Base-by-base conservation (phyloP, 2,329 filamentous ascomycete genomes). In the Talaromyces pinophilus region DNA sequence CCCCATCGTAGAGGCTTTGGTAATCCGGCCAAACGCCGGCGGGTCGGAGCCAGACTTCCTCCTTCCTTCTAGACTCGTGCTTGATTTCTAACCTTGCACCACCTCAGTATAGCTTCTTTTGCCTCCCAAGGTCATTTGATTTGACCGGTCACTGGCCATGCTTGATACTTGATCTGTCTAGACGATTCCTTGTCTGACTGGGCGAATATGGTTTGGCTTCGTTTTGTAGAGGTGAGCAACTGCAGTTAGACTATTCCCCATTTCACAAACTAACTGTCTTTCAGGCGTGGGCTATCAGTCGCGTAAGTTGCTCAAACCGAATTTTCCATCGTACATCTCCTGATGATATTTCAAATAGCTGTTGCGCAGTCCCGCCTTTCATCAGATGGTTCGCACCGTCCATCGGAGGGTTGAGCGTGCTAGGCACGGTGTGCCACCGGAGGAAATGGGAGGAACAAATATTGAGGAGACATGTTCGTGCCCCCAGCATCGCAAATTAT, bases 371-470 rank as follows among this genome's bases (percentile, higher is more conserved):
- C 79, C 78, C 10, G 69, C 75, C 61, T 82, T 82, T 68, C 80
- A 81, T 70, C 74, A 77, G 46, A 75, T 78, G 70, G 81, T 82
- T 54, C 78, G 79, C 33, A 74, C 72, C 64, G 75, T 82, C 25
- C 79, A 82, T 70, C 77, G 78, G 61, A 77, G 72, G 57, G 71
- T 82, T 25, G 78, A 81, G 69, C 75, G 77, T 63, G 42, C 80
- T 22, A 77, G 76, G 65, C 75, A 82, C 69, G 80, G 80, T 40
- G 73, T 77, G 57, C 76, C 79, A 61, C 77, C 77, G 19, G 79
- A 81, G 67, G 77, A 81, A 64, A 78, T 79, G 73, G 78, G 79
- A 67, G 78, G 78, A 55, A 81, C 80, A 46, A 74, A 78, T 13
- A 71, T 78, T n/a, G 76, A 80, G 30, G 72, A 75, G 65, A 72